Conservation (phyloP, 225 moss, liverwort and hornwort genomes). For the Physcomitrellopsis africana region DNA sequence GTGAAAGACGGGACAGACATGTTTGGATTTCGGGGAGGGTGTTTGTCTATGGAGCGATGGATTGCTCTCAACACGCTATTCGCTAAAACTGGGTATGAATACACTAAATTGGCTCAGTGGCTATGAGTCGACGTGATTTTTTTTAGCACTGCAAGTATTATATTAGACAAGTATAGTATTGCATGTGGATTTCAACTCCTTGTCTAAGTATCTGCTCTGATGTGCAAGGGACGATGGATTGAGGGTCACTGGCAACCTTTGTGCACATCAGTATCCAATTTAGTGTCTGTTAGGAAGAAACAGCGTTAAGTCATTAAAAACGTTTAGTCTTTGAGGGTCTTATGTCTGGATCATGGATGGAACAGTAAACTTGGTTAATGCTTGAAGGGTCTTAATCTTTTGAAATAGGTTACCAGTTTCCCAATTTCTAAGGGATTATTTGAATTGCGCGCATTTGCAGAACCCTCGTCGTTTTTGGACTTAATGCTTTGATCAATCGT, state of each 20-base stretch:
- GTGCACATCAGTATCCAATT: constrained; percentile 14
- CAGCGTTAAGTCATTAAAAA: not conserved
- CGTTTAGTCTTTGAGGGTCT: constrained; percentile 1
- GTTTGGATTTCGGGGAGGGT: constrained; percentile 77
- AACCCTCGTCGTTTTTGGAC: constrained; percentile 79
- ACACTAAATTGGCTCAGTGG: constrained; percentile 8
- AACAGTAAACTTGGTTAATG: constrained; percentile 13
- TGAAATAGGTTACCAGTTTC: not conserved
- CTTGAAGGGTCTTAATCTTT: not conserved
- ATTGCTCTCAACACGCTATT: constrained; percentile 74
- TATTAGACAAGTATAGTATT: not conserved
- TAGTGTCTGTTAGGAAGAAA: not conserved
- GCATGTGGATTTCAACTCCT: not conserved
- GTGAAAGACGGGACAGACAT: constrained; percentile 47
- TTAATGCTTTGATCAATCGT: constrained; percentile 79
- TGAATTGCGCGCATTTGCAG: constrained; percentile 47
- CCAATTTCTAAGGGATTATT: constrained; percentile 2
- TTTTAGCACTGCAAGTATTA: not conserved
- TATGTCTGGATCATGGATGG: constrained; percentile 1
- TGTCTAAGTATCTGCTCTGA: not conserved
- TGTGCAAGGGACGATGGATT: constrained; percentile 1
- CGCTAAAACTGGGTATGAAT: constrained; percentile 68
- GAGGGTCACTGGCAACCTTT: constrained; percentile 10
- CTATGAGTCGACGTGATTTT: constrained; percentile 7
- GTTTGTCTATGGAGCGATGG: constrained; percentile 82